phyloP scores from a whole-genome alignment of 495 filamentous ascomycete species.

The Penicillium parvum region DNA sequence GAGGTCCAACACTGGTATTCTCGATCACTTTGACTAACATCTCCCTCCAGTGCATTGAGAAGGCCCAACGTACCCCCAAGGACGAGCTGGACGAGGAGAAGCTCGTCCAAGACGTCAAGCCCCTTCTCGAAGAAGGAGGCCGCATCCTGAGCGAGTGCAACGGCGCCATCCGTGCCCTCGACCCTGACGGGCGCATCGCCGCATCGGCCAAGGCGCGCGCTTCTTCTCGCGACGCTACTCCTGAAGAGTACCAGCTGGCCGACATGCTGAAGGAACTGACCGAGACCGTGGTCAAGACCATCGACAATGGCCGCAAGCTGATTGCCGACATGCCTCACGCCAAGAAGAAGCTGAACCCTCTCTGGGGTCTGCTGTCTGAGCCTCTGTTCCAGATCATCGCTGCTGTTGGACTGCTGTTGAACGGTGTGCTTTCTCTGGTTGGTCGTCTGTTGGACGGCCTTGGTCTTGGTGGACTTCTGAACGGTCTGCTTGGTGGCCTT shows the following conservation, averaged over 20 bases:
- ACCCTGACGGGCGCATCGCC: slow-evolving; percentile 82
- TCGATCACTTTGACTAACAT: slow-evolving; percentile 17
- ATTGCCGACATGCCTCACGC: slow-evolving; percentile 89
- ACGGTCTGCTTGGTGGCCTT: slow-evolving; percentile 73
- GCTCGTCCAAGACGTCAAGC: slow-evolving; percentile 79
- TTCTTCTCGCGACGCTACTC: slow-evolving; percentile 73
- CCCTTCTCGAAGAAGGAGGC: slow-evolving; percentile 78
- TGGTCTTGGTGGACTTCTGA: slow-evolving; percentile 77
- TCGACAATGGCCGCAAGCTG: slow-evolving; percentile 80
- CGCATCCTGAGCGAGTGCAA: slow-evolving; percentile 83
- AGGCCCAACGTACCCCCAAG: slow-evolving; percentile 76
- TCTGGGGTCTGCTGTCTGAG: slow-evolving; percentile 72
- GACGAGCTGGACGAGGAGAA: slow-evolving; percentile 90
- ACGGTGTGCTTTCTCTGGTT: slow-evolving; percentile 77
- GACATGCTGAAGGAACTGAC: slow-evolving; percentile 75
- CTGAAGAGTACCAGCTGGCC: slow-evolving; percentile 81
- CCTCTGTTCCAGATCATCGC: slow-evolving; percentile 88
- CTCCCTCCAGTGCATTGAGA: slow-evolving; percentile 60
- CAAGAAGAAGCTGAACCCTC: slow-evolving; percentile 87
- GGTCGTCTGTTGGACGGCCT: slow-evolving; percentile 76
- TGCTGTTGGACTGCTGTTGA: slow-evolving; percentile 78
- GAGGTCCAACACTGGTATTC: not conserved
- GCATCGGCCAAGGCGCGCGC: slow-evolving; percentile 82
- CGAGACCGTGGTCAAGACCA: slow-evolving; percentile 61
- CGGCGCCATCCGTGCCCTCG: slow-evolving; percentile 82